These are phyloP conservation scores for Termitomyces sp. DNA, from an alignment of 1,284 basidiomycete species.

Conservation along the genomic window DNA sequence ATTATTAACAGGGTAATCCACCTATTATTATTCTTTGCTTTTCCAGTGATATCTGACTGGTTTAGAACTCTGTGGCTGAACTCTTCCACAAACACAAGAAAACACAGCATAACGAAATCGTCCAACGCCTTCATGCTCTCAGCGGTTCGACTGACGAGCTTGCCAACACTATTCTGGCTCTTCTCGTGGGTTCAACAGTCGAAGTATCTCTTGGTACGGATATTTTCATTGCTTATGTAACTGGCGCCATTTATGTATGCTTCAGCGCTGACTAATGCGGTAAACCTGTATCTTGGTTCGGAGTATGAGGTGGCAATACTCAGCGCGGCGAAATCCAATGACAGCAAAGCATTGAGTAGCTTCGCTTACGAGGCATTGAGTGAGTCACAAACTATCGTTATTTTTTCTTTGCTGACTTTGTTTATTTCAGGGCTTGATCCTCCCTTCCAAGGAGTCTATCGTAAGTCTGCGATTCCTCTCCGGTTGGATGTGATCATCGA, in stretches of 20 bases:
- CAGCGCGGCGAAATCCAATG: constrained; percentile 30
- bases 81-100: constrained; percentile 47
- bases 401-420: neutral
- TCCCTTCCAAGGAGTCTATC: constrained; percentile 45
- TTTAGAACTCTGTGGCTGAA: constrained; percentile 44
- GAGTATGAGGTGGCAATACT: constrained; percentile 36
- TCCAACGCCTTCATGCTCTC: constrained; percentile 50
- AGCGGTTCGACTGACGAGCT: constrained; percentile 55
- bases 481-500: neutral
- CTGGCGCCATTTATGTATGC: neutral
- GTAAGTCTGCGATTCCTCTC: constrained; percentile 28
- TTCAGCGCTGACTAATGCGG: constrained; percentile 33
- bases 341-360: constrained; percentile 39
- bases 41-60: neutral
- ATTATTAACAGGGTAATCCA: constrained; percentile 26
- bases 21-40: neutral
- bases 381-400: constrained; percentile 29
- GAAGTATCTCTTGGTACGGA: constrained; percentile 62
- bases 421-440: constrained; percentile 36
- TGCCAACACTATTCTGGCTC: constrained; percentile 64
- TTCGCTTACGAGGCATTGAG: constrained; percentile 65
- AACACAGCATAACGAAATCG: constrained; percentile 42
- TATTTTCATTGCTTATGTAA: neutral
- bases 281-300: constrained; percentile 58
- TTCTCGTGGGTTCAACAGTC: constrained; percentile 61